phyloP scores from a whole-genome alignment of 1,284 basidiomycete genomes.

The Pseudozyma pruni region DNA sequence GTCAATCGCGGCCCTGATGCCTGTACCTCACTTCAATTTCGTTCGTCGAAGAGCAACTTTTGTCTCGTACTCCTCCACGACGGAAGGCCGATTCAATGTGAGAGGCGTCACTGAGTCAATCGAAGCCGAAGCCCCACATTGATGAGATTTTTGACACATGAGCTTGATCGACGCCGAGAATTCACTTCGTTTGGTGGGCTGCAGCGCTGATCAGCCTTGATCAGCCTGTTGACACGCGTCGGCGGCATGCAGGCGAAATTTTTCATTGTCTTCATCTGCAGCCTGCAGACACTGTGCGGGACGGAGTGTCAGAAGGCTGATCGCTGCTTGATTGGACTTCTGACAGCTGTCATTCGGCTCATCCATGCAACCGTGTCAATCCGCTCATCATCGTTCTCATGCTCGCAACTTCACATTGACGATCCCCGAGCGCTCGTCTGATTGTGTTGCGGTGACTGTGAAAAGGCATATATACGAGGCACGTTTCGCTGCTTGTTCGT shows the following conservation, averaged over 20 bases:
- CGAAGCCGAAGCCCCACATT: neutral
- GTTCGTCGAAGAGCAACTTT: no score
- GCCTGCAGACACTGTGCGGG: neutral
- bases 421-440: no score
- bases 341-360: conserved; percentile 36
- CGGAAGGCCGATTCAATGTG: no score
- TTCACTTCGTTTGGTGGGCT: neutral
- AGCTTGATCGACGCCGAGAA: no score
- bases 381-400: conserved; percentile 7
- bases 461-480: conserved; percentile 8
- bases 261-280: neutral
- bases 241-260: conserved; percentile 4
- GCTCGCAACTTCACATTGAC: no score
- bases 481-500: no score
- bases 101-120: no score
- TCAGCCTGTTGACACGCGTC: conserved; percentile 22
- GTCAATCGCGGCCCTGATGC: no score
- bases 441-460: neutral
- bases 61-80: no score
- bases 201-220: conserved; percentile 20
- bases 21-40: no score
- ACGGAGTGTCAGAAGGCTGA: conserved; percentile 24
- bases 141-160: conserved; percentile 8
- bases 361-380: conserved; percentile 16
- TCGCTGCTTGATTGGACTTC: conserved; percentile 19